Conservation (phyloP, 495 filamentous ascomycete genomes). For the Rusavskia elegans region DNA sequence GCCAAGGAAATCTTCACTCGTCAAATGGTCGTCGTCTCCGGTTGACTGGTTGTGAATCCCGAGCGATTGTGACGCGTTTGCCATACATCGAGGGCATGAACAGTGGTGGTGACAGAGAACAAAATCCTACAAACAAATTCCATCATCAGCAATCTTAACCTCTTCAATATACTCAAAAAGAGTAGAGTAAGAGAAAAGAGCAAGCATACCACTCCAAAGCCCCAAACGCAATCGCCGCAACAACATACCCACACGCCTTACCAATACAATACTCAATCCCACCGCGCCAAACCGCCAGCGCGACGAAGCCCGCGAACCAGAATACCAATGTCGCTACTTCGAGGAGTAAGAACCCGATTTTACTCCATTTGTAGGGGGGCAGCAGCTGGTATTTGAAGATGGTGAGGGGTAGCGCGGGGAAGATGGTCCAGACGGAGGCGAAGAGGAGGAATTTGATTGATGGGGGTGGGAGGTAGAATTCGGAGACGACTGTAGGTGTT, state of each 20-base stretch:
- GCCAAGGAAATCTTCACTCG: neutral
- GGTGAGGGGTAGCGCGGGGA: constrained; percentile 49
- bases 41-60: neutral
- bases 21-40: neutral
- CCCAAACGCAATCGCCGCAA: constrained; percentile 36
- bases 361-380: constrained; percentile 35
- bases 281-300: constrained; percentile 44
- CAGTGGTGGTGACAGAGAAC: constrained; percentile 20
- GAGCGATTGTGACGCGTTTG: constrained; percentile 11
- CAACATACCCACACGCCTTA: constrained; percentile 29
- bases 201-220: constrained; percentile 38
- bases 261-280: constrained; percentile 28
- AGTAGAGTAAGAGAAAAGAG: neutral
- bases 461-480: constrained; percentile 22
- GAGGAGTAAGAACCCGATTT: constrained; percentile 39
- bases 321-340: constrained; percentile 66
- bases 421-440: constrained; percentile 51
- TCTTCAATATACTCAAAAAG: neutral
- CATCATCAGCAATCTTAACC: neutral
- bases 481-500: neutral
- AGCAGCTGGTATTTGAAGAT: constrained; percentile 43
- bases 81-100: constrained; percentile 22
- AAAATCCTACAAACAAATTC: too few relatives aligned
- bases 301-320: constrained; percentile 77
- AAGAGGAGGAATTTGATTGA: constrained; percentile 59